Evolutionary conservation across 441 rosid species (phyloP).

Genomic region (Erysimum cheiri): DNA sequence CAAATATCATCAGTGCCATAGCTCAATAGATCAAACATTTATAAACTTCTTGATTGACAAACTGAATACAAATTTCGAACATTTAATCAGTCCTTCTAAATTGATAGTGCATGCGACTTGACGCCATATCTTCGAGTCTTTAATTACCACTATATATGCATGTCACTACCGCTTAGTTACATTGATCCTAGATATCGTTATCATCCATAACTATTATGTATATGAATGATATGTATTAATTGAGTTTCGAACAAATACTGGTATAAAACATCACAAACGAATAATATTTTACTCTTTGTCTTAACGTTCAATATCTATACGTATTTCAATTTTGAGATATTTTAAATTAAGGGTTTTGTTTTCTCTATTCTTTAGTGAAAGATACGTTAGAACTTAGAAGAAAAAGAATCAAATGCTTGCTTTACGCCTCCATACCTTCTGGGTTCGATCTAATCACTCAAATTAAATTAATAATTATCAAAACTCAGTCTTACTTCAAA

Average conservation of each 20-base stretch:
- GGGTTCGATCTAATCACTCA: constrained; percentile 41
- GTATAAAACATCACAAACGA: constrained; percentile 21
- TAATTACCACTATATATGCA: too few species aligned
- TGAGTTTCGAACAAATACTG: constrained; percentile 2
- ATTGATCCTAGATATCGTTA: neutral
- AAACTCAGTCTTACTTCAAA: constrained; percentile 20
- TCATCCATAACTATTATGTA: neutral
- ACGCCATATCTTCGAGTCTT: too few species aligned
- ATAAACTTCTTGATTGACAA: neutral
- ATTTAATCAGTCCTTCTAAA: neutral
- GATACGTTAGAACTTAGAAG: constrained; percentile 12
- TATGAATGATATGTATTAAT: neutral
- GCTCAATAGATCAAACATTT: constrained; percentile 9
- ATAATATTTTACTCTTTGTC: neutral
- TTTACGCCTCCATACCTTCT: constrained; percentile 31
- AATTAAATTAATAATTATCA: neutral
- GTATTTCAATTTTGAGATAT: neutral
- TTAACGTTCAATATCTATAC: constrained; percentile 9
- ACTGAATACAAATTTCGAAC: neutral
- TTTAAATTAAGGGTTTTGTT: constrained; percentile 5
- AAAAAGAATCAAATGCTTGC: constrained; percentile 31
- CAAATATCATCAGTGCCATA: constrained; percentile 22
- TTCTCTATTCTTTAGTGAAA: constrained; percentile 24
- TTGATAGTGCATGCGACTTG: neutral
- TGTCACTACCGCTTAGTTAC: too few species aligned